These are phyloP conservation scores for Claviceps maximensis DNA, from an alignment of 2,329 filamentous ascomycete genomes.

Conservation along the genomic window DNA sequence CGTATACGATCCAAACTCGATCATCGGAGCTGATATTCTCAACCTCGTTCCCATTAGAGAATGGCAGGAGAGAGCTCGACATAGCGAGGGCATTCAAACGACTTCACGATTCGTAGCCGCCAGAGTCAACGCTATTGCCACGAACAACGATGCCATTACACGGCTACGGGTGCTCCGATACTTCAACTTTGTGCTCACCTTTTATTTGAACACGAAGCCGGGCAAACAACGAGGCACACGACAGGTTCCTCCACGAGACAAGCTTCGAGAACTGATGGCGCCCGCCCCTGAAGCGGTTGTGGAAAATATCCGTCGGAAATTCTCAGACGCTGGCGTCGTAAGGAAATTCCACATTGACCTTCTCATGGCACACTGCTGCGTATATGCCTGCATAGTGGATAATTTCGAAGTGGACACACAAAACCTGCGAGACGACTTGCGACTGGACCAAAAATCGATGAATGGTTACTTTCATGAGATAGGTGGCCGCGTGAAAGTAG, in stretches of 20 bases:
- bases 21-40: conserved; percentile 57
- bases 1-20: conserved; percentile 53
- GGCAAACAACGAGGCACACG: conserved; percentile 33
- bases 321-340: conserved; percentile 50
- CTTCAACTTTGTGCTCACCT: conserved; percentile 41
- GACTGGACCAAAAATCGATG: conserved; percentile 57
- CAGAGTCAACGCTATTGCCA: conserved; percentile 41
- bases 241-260: conserved; percentile 46
- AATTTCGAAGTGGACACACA: conserved; percentile 60
- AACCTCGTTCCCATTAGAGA: conserved; percentile 55
- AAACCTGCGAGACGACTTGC: conserved; percentile 57
- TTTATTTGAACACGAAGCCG: conserved; percentile 34
- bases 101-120: conserved; percentile 51
- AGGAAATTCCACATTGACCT: conserved; percentile 60
- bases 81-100: conserved; percentile 41
- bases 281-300: conserved; percentile 49
- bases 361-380: conserved; percentile 60
- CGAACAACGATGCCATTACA: conserved; percentile 37
- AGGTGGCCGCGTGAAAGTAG: conserved; percentile 51
- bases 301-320: conserved; percentile 55
- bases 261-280: conserved; percentile 42
- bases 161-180: conserved; percentile 49
- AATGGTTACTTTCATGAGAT: conserved; percentile 63
- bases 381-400: conserved; percentile 57
- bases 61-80: conserved; percentile 57